phyloP scores from a whole-genome alignment of 352 stramenopile genomes.

The Globisporangium lucens region DNA sequence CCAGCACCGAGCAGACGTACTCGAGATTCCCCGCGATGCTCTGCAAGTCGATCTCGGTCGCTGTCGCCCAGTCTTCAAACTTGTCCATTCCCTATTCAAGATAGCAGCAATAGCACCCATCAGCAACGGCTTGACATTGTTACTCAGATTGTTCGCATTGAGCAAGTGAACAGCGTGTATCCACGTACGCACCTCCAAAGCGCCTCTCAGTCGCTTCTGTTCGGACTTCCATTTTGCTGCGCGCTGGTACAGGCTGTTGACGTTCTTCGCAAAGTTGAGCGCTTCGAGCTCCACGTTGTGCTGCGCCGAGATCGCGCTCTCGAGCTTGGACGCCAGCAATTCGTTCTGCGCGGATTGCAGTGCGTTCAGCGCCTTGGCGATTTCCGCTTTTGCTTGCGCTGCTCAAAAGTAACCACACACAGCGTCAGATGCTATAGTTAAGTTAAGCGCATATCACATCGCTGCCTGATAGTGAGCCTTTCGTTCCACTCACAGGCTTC shows the following conservation, averaged over 20 bases:
- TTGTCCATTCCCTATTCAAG: conserved; percentile 34
- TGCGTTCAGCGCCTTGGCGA: conserved; percentile 33
- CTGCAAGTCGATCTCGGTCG: conserved; percentile 45
- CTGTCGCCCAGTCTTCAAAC: conserved; percentile 53
- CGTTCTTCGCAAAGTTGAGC: conserved; percentile 55
- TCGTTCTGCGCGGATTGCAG: conserved; percentile 37
- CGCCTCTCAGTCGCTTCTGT: conserved; percentile 52
- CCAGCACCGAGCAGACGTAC: conserved; percentile 63
- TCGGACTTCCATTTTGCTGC: conserved; percentile 65
- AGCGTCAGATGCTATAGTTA: not conserved
- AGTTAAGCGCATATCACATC: no score
- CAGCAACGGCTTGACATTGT: not conserved
- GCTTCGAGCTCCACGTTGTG: conserved; percentile 56
- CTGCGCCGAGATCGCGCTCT: conserved; percentile 48
- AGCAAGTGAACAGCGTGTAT: not conserved
- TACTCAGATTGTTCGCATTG: not conserved
- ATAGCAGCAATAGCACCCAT: no score
- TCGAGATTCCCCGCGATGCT: conserved; percentile 62
- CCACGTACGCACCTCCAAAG: conserved; percentile 28
- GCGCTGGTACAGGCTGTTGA: conserved; percentile 54
- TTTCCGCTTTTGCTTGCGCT: conserved; percentile 25
- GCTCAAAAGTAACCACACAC: not conserved
- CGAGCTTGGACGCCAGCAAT: conserved; percentile 45
- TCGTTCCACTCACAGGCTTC: conserved; percentile 13
- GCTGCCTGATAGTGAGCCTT: not conserved